Base-by-base conservation (phyloP, 2,329 filamentous ascomycete species). In the Sporothrix brunneoviolacea region DNA sequence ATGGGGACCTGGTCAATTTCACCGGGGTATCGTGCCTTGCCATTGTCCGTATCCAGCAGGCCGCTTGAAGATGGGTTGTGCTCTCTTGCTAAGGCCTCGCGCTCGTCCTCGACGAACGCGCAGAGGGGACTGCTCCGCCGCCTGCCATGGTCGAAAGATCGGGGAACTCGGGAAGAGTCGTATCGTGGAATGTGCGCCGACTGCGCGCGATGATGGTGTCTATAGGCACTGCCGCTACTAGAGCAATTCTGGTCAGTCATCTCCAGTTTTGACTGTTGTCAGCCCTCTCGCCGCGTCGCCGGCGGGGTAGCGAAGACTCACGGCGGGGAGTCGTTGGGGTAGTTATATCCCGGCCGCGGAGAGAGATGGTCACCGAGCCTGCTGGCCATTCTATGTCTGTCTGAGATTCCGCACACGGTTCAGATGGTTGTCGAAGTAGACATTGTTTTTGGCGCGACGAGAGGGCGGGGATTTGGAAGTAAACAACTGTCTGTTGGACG, bases 21-120 rank as follows among this genome's bases (percentile, higher is more conserved):
- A 35, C 86, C 86, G 51, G 78, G 77, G 51, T 76, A 75, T 44
- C 74, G 72, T 24, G 78, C 74, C 52, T 83, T 79, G 57, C 84
- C 82, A 51, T 70, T 72, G 48, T 56, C 59, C 32, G 65, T 57
- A 30, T 61, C 58, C 24, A 66, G 65, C 38, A 64, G 60, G 22
- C 72, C 71, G 18, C 43, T 16, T 15, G 45, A 8, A n/a, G 22
- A 21, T 39, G 65, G 62, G 21, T 73, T 71, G 58, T 78, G 66
- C 61, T 90, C 86, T 62, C 74, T 80, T 6, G 76, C 76, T 33
- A 88, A 65, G 8, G 84, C 79, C 13, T 70, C 73, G 15, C 63
- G 68, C 63, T 88, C 86, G 61, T 90, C 85, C 63, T 91, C 86
- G 42, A 84, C 83, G 32, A 66, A 81, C 4, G 85, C 83, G 16